Evolutionary conservation across 768 basidiomycete species (phyloP).

Genomic region (Crucibulum laeve): DNA sequence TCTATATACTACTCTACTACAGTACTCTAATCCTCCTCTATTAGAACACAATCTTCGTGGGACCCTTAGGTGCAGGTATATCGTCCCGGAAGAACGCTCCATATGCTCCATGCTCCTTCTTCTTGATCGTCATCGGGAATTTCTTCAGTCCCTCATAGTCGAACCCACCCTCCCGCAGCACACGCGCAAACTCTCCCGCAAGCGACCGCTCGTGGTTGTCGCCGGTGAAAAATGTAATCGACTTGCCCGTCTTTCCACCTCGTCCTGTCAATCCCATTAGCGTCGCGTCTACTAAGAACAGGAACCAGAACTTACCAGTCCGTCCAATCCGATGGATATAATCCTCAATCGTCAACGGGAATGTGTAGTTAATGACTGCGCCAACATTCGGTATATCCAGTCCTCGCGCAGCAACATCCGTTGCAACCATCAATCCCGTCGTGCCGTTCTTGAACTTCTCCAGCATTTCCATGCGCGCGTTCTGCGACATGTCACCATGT

Average conservation of each 20-base stretch:
- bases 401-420: constrained; percentile 95
- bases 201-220: constrained; percentile 78
- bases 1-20: not conserved
- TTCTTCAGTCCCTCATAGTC: constrained; percentile 71
- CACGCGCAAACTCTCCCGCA: constrained; percentile 90
- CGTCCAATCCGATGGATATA: constrained; percentile 89
- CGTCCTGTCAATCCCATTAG: constrained; percentile 50
- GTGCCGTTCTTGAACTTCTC: constrained; percentile 82
- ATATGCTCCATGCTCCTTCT: constrained; percentile 87
- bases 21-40: constrained; percentile 10
- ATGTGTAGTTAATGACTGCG: constrained; percentile 95
- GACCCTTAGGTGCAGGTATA: constrained; percentile 51
- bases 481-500: constrained; percentile 90
- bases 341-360: constrained; percentile 93
- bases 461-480: constrained; percentile 77
- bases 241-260: constrained; percentile 84
- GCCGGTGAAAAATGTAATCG: constrained; percentile 96
- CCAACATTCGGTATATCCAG: constrained; percentile 96
- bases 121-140: constrained; percentile 97
- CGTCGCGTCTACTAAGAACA: constrained; percentile 3
- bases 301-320: constrained; percentile 53
- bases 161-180: constrained; percentile 84
- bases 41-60: constrained; percentile 78
- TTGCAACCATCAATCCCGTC: constrained; percentile 85
- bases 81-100: constrained; percentile 82